Evolutionary conservation across 2,329 filamentous ascomycete genomes (phyloP), one percentile per base, ranked within the genome.

Genomic region (Pseudocercospora musae): DNA sequence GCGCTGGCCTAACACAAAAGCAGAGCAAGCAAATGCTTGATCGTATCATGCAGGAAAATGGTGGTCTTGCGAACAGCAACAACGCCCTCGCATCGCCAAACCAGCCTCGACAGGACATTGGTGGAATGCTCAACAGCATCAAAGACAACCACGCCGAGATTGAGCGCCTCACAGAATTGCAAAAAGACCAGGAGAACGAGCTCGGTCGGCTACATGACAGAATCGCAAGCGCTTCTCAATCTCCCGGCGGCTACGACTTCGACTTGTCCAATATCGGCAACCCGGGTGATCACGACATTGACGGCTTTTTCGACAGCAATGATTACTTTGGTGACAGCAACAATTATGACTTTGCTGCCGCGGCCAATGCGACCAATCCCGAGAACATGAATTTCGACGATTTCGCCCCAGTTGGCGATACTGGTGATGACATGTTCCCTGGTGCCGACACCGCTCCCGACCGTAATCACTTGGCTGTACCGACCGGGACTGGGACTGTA

Each of bases 121-220:
- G 83, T 0, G 78, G 80, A 13, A 53, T 58, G 23, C 78, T 91
- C 20, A 81, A 85, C 56, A 83, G 87, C 42, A 84, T 95, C 65
- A 85, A 82, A 50, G 85, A 85, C 63, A 93, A 89, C 4, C 84
- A 89, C 64, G 82, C 88, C 13, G 90, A 96, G 65, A 84, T 97
- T 27, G 90, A 95, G 57, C 84, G 89, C 29, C 82, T 98, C 1
- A 86, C 91, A 66, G 88, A 88, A 48, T 81, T 96, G 70, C 91
- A 96, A 72, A 85, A 86, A 23, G 87, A 94, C 63, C 92, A 96
- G 71, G 87, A 89, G 63, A 84, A 66, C 27, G 46, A 56, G 20
- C 57, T 66, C 23, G 63, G 60, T 20, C 57, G 56, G 18, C 57
- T 63, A 25, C 40, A 48, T 29, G 42, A 57, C 37, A 20, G 55